Evolutionary conservation across 768 basidiomycete genomes (phyloP), one percentile per base, ranked within the genome.

Genomic region (Phylloporus arenicola): DNA sequence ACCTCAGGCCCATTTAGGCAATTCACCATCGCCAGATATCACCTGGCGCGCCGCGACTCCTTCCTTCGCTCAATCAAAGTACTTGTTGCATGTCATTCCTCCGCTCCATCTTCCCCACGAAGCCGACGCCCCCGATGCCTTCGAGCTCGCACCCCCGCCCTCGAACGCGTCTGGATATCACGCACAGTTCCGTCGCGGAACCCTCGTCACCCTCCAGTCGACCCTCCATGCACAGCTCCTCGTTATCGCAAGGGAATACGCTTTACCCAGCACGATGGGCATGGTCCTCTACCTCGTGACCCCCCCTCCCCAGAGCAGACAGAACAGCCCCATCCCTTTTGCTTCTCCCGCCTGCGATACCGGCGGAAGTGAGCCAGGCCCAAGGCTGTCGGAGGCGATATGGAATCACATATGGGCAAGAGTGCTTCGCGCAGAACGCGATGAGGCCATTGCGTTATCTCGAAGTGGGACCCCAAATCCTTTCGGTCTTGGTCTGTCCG

Each of bases 221-320:
- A 90, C 86, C 0, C 71, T 98, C 1, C 84, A 90, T 37, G 78
- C 83, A 1, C 94, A 96, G 64, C 71, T 96, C 10, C 74, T 75
- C 19, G 88, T 91, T 7, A 96, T 98, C 45, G 92, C 94, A 13
- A 85, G 84, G 68, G 94, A 97, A 69, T 98, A 93, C 61, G 88
- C 89, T 3, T 73, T 98, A 16, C 94, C 94, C 1, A 91, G 86
- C 57, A 90, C 88, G 0, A 69, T 79, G 13, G 94, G 94, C 6
- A 70, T 97, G 42, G 74, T 89, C 38, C 75, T 97, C 2, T 97
- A 93, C 67, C 80, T 97, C 41, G 78, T 89, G 39, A 73, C 72
- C 34, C 59, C 72, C 17, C 55, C 69, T 42, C 42, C 61, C 6
- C 67, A 59, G 47, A 55, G 45, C 38, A 50, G 47, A 14, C 55